Base-by-base conservation (phyloP, 2,329 filamentous ascomycete genomes). In the Davidsoniella virescens region DNA sequence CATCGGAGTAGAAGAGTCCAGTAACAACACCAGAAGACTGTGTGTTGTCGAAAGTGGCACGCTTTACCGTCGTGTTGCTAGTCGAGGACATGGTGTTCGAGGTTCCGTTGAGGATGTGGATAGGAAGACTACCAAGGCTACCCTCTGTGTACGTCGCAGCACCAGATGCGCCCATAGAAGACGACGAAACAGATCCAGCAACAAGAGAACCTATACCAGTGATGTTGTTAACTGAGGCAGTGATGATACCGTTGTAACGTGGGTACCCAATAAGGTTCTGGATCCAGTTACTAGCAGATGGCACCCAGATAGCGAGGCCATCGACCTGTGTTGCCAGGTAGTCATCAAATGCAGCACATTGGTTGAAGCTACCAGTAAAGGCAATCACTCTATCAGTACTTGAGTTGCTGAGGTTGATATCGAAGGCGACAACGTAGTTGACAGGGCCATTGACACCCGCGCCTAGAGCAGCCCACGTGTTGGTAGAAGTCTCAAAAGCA, bases 261-360 rank as follows among this genome's bases (percentile, higher is more conserved):
- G 84, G 78, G 6, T 75, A 66, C 5, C 76, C 68, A 36, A 78
- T 64, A 16, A 95, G 67, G 57, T 93, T 92, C 60, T 87, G 78
- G 14, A 98, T 70, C 92, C 92, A 98, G 61, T 92, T 92, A 52
- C 72, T 73, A 54, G 75, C 71, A 3, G 87, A 93, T 2, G 85
- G 85, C 6, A 96, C 82, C 92, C 92, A 98, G 37, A 96, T 71
- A 12, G 87, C 90, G 59, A 98, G 87, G 2, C 88, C 87, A 47
- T 77, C 65, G 0, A 80, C 83, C 7, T 73, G 59, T 25, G 80
- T 71, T 8, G 78, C 73, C 5, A 71, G 63, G 56, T 80, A 80
- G 55, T 70, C 70, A 36, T 69, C 77, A 57, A 87, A 90, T 0
- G 73, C 75, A 25, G 81, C 73, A 54, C 94, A 77, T 49, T 78